Percentiles rank a stretch among this genome's conserved stretches.
phyloP scores from a whole-genome alignment of 2,329 filamentous ascomycete species.

The Davidsoniella eucalypti region DNA sequence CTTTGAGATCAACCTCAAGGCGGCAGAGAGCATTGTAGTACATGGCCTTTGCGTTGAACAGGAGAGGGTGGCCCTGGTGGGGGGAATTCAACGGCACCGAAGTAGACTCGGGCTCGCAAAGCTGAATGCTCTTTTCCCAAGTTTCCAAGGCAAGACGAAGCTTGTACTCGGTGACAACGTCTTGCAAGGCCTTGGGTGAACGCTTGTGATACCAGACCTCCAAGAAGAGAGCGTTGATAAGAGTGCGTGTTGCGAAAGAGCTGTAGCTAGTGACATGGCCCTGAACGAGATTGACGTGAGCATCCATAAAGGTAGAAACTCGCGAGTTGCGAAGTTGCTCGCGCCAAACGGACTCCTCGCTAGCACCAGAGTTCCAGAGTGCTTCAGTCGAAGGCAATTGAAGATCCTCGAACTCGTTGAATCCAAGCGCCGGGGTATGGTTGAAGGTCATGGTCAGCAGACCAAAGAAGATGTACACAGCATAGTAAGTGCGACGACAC shows the following conservation, averaged over 20 bases:
- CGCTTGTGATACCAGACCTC: slow-evolving; percentile 99
- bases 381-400: slow-evolving; percentile 87
- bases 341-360: slow-evolving; percentile 69
- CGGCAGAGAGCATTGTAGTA: slow-evolving; percentile 87
- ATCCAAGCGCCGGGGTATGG: slow-evolving; percentile 92
- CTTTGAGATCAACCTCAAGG: slow-evolving; percentile 87
- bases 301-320: slow-evolving; percentile 76
- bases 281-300: slow-evolving; percentile 90
- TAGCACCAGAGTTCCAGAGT: slow-evolving; percentile 73
- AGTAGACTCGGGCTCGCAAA: slow-evolving; percentile 82
- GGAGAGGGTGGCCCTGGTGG: slow-evolving; percentile 72
- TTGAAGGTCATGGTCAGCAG: slow-evolving; percentile 91
- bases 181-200: slow-evolving; percentile 90
- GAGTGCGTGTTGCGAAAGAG: slow-evolving; percentile 88
- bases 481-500: slow-evolving; percentile 91
- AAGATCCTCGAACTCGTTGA: slow-evolving; percentile 92
- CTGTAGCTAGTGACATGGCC: slow-evolving; percentile 84
- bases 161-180: slow-evolving; percentile 97
- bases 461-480: slow-evolving; percentile 98
- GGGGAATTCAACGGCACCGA: slow-evolving; percentile 82
- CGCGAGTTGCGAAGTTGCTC: slow-evolving; percentile 52
- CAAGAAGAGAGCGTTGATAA: slow-evolving; percentile 97
- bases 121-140: slow-evolving; percentile 93
- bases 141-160: slow-evolving; percentile 87
- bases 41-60: slow-evolving; percentile 96